phyloP scores from a whole-genome alignment of 139 green algal species.

The Pleodorina starrii region DNA sequence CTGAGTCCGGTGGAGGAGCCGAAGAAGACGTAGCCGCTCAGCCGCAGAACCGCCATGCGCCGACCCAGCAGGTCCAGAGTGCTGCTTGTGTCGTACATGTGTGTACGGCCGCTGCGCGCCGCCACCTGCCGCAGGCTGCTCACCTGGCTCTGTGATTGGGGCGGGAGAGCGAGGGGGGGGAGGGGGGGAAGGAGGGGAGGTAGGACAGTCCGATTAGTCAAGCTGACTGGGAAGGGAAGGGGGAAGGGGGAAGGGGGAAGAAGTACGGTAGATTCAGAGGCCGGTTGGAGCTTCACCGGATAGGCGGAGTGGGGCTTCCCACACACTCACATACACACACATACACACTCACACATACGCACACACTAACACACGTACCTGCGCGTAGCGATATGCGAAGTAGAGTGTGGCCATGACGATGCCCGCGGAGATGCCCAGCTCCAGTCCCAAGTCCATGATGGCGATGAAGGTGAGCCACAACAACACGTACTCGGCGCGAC shows the following conservation, averaged over 20 bases:
- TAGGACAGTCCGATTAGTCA: too few relatives aligned
- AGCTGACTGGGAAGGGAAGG: too few relatives aligned
- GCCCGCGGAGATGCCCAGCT: conserved; percentile 77
- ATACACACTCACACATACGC: background rate
- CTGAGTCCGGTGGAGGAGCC: conserved; percentile 73
- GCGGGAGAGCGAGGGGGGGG: background rate
- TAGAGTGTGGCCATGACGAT: conserved; percentile 78
- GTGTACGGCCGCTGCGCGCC: conserved; percentile 20
- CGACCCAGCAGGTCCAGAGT: conserved; percentile 36
- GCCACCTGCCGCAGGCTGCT: conserved; percentile 37
- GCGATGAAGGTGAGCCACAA: conserved; percentile 77
- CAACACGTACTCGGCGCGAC: conserved; percentile 79
- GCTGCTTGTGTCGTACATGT: conserved; percentile 28
- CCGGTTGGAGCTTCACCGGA: too few relatives aligned
- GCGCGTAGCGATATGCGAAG: conserved; percentile 82
- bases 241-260: too few relatives aligned
- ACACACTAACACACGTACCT: conserved; percentile 44
- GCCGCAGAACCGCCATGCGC: conserved; percentile 66
- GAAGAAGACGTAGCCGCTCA: conserved; percentile 92
- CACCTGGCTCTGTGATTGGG: conserved; percentile 44
- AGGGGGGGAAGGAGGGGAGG: background rate
- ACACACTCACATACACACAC: background rate
- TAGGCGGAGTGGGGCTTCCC: too few relatives aligned
- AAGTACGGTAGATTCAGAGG: too few relatives aligned
- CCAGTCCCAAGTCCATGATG: conserved; percentile 74